Conservation (phyloP, 208 protist species). For the Trichomonas tenax region DNA sequence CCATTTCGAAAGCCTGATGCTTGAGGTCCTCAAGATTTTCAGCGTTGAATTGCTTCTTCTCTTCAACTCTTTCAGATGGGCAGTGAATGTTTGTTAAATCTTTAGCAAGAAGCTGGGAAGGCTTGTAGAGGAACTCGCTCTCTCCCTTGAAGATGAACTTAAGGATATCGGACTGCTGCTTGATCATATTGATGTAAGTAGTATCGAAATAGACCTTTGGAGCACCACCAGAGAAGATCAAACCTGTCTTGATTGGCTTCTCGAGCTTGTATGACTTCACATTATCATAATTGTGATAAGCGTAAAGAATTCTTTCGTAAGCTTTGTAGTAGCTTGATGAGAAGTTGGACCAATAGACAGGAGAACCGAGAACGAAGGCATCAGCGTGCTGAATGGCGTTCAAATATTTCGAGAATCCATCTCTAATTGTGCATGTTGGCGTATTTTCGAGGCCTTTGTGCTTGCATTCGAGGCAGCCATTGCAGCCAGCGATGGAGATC, state of each 20-base stretch:
- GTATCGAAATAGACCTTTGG: neutral
- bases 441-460: neutral
- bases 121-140: neutral
- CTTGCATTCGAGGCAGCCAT: neutral
- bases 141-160: neutral
- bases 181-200: neutral
- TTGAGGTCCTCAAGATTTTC: neutral
- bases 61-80: neutral
- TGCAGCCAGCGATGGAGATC: neutral
- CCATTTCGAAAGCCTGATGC: neutral
- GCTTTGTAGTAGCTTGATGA: neutral
- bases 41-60: neutral
- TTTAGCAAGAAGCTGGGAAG: neutral
- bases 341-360: neutral
- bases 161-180: neutral
- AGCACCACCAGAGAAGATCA: neutral
- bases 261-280: neutral
- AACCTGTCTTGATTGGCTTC: neutral
- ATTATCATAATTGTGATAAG: neutral
- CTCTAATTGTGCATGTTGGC: neutral
- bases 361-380: neutral
- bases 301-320: neutral
- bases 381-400: neutral
- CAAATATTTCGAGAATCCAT: neutral
- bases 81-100: neutral